Percentiles rank a stretch among this genome's conserved stretches.
phyloP scores from a whole-genome alignment of 2,329 filamentous ascomycete species.

The Fusarium pseudoanthophilum region DNA sequence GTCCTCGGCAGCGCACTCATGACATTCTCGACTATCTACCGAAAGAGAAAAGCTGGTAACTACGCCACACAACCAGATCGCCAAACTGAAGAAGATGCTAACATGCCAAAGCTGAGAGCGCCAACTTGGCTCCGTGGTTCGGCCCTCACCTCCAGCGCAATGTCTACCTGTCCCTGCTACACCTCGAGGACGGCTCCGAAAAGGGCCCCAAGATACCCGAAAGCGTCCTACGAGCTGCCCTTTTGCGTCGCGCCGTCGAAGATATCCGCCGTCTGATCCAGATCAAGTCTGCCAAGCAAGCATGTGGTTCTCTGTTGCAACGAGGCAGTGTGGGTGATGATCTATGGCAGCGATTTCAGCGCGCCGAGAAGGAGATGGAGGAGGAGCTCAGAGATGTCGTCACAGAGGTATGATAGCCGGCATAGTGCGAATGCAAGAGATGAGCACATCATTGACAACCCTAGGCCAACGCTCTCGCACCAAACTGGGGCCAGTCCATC shows the following conservation, averaged over 20 bases:
- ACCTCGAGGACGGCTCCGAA: constrained; percentile 74
- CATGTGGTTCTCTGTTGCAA: constrained; percentile 84
- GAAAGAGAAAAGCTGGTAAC: constrained; percentile 86
- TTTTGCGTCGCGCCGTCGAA: constrained; percentile 88
- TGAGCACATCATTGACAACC: constrained; percentile 4
- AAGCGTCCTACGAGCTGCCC: constrained; percentile 85
- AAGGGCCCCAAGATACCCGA: constrained; percentile 80
- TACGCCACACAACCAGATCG: constrained; percentile 26
- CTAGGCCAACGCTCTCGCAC: constrained; percentile 88
- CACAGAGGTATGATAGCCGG: constrained; percentile 71
- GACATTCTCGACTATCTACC: constrained; percentile 92
- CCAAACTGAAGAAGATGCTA: background rate
- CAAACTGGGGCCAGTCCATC: constrained; percentile 92
- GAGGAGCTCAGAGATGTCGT: constrained; percentile 95
- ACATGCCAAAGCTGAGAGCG: constrained; percentile 71
- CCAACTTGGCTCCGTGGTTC: constrained; percentile 94
- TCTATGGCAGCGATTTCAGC: constrained; percentile 89
- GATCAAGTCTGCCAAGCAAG: constrained; percentile 87
- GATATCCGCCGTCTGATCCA: constrained; percentile 93
- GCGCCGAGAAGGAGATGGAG: constrained; percentile 97
- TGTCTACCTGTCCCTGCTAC: constrained; percentile 91
- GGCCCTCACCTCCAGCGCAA: constrained; percentile 89
- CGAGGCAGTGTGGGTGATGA: constrained; percentile 95
- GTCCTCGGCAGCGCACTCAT: constrained; percentile 89
- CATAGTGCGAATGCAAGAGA: background rate